Percentiles rank a stretch among this genome's conserved stretches.
Conservation (phyloP, 805 yeast genomes). For the Candida ulmi region DNA sequence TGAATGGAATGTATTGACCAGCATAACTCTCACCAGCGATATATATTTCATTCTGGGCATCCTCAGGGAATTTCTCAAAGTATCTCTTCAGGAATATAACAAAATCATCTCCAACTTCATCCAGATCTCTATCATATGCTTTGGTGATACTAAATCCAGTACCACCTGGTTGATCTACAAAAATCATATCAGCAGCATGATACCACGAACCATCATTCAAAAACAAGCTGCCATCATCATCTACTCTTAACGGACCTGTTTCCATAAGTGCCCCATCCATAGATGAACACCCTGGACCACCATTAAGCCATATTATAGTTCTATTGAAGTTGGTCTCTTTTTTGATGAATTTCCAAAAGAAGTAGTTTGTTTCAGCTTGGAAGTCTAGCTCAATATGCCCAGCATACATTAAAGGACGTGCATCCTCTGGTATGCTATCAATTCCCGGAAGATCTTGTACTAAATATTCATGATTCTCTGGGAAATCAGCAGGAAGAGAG, state of each 20-base stretch:
- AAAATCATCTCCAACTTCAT: constrained; percentile 57
- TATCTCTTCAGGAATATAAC: constrained; percentile 60
- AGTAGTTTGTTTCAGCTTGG: constrained; percentile 17
- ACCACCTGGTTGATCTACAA: constrained; percentile 92
- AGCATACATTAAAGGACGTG: constrained; percentile 39
- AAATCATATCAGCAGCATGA: constrained; percentile 69
- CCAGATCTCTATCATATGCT: constrained; percentile 47
- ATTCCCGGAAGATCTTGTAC: constrained; percentile 21
- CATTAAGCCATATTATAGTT: constrained; percentile 85
- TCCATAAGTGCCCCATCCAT: constrained; percentile 97
- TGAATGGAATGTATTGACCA: constrained; percentile 92
- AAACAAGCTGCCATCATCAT: constrained; percentile 35
- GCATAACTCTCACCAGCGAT: constrained; percentile 96
- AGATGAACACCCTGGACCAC: constrained; percentile 98
- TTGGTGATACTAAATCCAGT: constrained; percentile 79
- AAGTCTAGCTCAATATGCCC: constrained; percentile 27
- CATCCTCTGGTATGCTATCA: constrained; percentile 8
- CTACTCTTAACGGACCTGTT: constrained; percentile 78
- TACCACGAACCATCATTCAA: constrained; percentile 81
- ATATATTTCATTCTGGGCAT: constrained; percentile 53
- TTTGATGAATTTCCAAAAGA: constrained; percentile 24
- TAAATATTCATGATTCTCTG: constrained; percentile 7
- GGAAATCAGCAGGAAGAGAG: constrained; percentile 13
- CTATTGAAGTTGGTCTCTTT: constrained; percentile 25
- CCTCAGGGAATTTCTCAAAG: constrained; percentile 69